Conservation (phyloP, 2,329 filamentous ascomycete species). For the Cladobotryum protrusum region DNA sequence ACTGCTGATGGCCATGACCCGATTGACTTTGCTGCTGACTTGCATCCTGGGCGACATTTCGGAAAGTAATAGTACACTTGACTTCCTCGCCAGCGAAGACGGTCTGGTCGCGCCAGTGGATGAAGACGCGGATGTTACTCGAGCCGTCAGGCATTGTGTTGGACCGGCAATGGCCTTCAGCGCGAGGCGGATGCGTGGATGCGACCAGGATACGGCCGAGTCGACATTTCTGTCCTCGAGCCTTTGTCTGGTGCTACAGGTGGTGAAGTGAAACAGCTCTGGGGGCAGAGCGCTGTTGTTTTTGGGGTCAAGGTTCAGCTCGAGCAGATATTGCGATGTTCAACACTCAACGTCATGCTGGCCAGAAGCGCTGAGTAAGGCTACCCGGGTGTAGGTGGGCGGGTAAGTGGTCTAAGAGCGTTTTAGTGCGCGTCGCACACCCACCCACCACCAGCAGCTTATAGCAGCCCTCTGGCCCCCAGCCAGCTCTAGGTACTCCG, state of each 20-base stretch:
- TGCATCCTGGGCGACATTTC: constrained; percentile 61
- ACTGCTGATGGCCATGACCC: constrained; percentile 15
- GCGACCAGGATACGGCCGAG: constrained; percentile 20
- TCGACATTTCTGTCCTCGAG: constrained; percentile 25
- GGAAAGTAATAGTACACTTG: constrained; percentile 94
- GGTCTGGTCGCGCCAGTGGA: constrained; percentile 88
- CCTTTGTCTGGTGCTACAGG: constrained; percentile 12
- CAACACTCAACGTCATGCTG: too few species aligned
- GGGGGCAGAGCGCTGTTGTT: too few species aligned
- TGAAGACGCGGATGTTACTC: constrained; percentile 85
- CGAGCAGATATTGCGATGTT: too few species aligned
- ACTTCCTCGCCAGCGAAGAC: constrained; percentile 96
- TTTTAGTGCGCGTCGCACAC: too few species aligned
- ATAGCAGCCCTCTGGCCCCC: too few species aligned
- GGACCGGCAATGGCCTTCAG: constrained; percentile 23
- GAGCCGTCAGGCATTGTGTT: constrained; percentile 44
- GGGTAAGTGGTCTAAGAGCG: too few species aligned
- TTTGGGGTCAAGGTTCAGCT: too few species aligned
- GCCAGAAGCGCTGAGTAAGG: too few species aligned
- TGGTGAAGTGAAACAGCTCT: too few species aligned
- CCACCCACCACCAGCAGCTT: too few species aligned
- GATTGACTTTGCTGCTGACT: constrained; percentile 21
- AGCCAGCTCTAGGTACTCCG: too few species aligned
- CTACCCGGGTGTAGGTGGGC: too few species aligned
- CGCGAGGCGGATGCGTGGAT: constrained; percentile 22